Evolutionary conservation across 179 eudicot genomes (phyloP).

Genomic region (Silene vulgaris): DNA sequence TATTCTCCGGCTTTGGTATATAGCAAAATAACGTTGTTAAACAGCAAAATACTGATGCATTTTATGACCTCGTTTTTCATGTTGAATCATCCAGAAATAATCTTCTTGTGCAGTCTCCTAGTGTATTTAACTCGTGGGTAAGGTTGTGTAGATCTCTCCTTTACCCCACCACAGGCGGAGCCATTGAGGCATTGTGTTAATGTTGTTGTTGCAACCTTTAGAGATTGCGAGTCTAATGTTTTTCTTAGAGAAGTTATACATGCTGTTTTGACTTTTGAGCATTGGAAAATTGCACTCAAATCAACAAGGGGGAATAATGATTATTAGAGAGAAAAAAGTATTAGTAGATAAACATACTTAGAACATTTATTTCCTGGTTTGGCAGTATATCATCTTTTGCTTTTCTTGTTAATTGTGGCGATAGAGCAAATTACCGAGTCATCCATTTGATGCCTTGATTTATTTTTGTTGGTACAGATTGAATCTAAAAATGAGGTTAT

Average conservation of each 20-base stretch:
- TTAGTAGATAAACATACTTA: not conserved
- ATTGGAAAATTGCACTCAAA: not conserved
- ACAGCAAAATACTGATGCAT: not conserved
- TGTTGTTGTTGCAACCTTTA: too few relatives aligned
- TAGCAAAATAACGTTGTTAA: not conserved
- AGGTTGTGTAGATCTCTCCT: not conserved
- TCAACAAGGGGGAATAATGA: not conserved
- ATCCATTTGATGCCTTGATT: not conserved
- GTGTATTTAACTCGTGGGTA: not conserved
- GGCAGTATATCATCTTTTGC: too few relatives aligned
- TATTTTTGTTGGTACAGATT: conserved; percentile 35
- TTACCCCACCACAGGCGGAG: too few relatives aligned
- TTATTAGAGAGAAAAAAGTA: not conserved
- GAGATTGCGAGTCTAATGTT: not conserved
- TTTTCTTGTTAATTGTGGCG: not conserved
- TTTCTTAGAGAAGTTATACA: not conserved
- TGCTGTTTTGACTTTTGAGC: too few relatives aligned
- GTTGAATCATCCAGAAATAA: not conserved
- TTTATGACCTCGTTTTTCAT: not conserved
- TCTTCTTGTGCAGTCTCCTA: not conserved
- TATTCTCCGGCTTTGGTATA: not conserved
- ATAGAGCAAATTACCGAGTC: not conserved
- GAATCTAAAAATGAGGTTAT: conserved; percentile 69
- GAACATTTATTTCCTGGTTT: not conserved
- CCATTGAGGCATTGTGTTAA: too few relatives aligned